Percentiles rank a stretch among this genome's conserved stretches.
Conservation (phyloP, 1,284 basidiomycete genomes). For the Peniophora sp. region DNA sequence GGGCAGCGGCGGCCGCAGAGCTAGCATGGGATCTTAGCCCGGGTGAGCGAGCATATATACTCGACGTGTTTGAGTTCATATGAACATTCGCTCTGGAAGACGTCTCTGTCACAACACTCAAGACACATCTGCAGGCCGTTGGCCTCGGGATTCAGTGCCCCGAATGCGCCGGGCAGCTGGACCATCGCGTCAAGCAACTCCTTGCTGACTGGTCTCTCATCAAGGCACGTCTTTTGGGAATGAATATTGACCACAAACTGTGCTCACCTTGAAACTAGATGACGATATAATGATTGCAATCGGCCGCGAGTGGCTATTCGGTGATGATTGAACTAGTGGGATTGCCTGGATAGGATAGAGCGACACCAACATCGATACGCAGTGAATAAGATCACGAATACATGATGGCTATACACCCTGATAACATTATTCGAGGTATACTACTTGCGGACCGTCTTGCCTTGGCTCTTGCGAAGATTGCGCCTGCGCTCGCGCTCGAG, state of each 20-base stretch:
- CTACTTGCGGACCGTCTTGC: constrained; percentile 48
- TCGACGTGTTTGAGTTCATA: background rate
- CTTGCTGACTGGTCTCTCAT: background rate
- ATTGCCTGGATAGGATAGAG: too few species aligned
- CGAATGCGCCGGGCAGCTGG: background rate
- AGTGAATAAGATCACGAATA: too few species aligned
- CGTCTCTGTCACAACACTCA: constrained; percentile 24
- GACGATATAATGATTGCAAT: too few species aligned
- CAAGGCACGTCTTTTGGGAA: background rate
- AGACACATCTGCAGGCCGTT: constrained; percentile 52
- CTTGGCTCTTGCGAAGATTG: constrained; percentile 58
- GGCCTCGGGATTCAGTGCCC: constrained; percentile 48
- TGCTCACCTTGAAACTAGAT: too few species aligned
- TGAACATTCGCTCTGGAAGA: constrained; percentile 20
- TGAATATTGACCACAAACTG: too few species aligned
- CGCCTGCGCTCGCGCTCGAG: constrained; percentile 74
- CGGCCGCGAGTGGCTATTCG: too few species aligned
- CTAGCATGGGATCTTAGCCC: constrained; percentile 2
- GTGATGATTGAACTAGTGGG: too few species aligned
- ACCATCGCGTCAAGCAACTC: background rate
- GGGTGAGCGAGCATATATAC: background rate
- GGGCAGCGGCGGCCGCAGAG: background rate
- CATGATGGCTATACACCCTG: too few species aligned
- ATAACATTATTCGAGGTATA: too few species aligned
- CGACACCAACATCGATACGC: too few species aligned